These are phyloP conservation scores for Pseudocercospora cruenta DNA, from an alignment of 2,329 filamentous ascomycete species.

Conservation along the genomic window DNA sequence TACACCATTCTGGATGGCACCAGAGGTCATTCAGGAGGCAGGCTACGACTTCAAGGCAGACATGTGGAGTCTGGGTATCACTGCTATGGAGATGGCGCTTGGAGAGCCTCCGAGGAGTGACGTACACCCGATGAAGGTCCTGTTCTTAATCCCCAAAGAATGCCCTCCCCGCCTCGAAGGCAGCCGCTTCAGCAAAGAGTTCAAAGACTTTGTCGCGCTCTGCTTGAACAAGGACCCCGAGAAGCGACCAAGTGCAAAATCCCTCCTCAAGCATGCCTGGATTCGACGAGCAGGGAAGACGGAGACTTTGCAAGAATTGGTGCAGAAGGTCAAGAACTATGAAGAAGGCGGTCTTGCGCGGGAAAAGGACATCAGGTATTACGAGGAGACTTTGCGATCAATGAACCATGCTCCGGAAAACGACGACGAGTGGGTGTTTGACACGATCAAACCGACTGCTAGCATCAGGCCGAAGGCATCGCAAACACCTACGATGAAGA, in stretches of 20 bases:
- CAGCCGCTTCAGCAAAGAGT: slow-evolving; percentile 63
- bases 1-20: slow-evolving; percentile 97
- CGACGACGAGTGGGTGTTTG: slow-evolving; percentile 91
- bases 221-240: slow-evolving; percentile 94
- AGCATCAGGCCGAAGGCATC: slow-evolving; percentile 60
- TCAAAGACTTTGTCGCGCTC: slow-evolving; percentile 89
- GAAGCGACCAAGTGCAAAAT: slow-evolving; percentile 78
- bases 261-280: slow-evolving; percentile 85
- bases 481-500: slow-evolving; percentile 47
- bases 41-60: slow-evolving; percentile 86
- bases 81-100: slow-evolving; percentile 84
- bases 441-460: slow-evolving; percentile 73
- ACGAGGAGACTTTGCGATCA: slow-evolving; percentile 79
- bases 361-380: slow-evolving; percentile 70
- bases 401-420: slow-evolving; percentile 57
- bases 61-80: slow-evolving; percentile 91
- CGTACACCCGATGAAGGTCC: slow-evolving; percentile 89
- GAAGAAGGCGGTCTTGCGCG: slow-evolving; percentile 57
- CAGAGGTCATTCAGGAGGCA: slow-evolving; percentile 88
- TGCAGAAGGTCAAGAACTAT: slow-evolving; percentile 79
- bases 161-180: slow-evolving; percentile 82
- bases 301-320: slow-evolving; percentile 83
- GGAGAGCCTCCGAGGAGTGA: slow-evolving; percentile 86
- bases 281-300: slow-evolving; percentile 84
- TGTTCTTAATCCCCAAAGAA: slow-evolving; percentile 90